phyloP scores from a whole-genome alignment of 208 protist species.

The Entamoeba invadens region DNA sequence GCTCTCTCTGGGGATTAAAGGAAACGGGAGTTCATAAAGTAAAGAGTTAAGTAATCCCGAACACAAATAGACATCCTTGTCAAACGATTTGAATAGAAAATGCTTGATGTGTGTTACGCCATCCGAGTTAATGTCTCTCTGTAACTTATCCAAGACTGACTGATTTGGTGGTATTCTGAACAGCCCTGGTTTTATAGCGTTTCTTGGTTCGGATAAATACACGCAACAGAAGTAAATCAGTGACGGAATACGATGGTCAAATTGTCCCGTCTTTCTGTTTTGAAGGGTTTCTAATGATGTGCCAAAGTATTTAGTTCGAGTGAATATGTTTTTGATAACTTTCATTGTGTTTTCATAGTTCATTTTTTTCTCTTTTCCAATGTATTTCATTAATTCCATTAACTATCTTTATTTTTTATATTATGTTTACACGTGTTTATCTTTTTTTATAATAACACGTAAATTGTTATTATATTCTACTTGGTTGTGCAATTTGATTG shows the following conservation, averaged over 20 bases:
- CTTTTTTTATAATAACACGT: too few relatives aligned
- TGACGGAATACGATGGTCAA: not conserved
- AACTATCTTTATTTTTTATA: too few relatives aligned
- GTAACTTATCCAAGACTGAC: not conserved
- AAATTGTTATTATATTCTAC: too few relatives aligned
- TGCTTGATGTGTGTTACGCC: not conserved
- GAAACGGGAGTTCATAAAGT: not conserved
- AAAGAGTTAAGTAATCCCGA: not conserved
- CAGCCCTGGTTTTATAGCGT: not conserved
- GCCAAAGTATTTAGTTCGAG: not conserved
- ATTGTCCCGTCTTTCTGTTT: not conserved
- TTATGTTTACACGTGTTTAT: too few relatives aligned
- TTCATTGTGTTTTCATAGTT: not conserved
- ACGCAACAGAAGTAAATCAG: not conserved
- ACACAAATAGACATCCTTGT: not conserved
- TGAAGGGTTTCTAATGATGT: not conserved
- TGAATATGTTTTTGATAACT: not conserved
- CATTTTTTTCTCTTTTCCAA: too few relatives aligned
- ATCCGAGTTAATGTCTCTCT: not conserved
- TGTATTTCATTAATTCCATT: too few relatives aligned
- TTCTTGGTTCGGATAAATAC: not conserved
- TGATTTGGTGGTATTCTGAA: not conserved
- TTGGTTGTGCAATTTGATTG: too few relatives aligned
- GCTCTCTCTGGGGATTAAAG: not conserved
- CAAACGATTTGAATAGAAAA: not conserved